Evolutionary conservation across 305 asterid species (phyloP).

Genomic region (Fraxinus floribunda): DNA sequence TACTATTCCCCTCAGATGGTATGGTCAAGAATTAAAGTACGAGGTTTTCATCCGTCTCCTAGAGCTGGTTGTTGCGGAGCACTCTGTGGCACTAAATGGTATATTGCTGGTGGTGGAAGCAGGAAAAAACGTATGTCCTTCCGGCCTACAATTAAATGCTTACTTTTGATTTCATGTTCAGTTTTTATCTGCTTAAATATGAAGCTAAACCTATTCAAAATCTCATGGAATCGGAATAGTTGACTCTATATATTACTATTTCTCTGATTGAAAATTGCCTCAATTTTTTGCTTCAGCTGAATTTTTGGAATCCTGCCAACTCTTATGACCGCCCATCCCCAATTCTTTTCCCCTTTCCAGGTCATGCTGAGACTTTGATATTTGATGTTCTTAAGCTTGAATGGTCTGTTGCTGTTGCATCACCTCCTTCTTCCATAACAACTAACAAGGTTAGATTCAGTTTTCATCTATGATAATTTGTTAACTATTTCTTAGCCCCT

Average conservation of each 20-base stretch:
- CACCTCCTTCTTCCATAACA: constrained; percentile 78
- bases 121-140: constrained; percentile 75
- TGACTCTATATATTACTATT: neutral
- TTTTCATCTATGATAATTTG: constrained; percentile 19
- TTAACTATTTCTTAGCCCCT: constrained; percentile 1
- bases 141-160: neutral
- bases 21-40: constrained; percentile 83
- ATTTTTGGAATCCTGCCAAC: constrained; percentile 14
- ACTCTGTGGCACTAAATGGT: constrained; percentile 91
- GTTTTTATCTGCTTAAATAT: neutral
- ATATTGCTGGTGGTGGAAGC: constrained; percentile 97
- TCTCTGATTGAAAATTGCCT: constrained; percentile 5
- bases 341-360: constrained; percentile 39
- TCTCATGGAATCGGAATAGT: neutral
- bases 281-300: neutral
- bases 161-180: constrained; percentile 1
- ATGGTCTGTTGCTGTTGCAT: constrained; percentile 83
- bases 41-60: constrained; percentile 96
- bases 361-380: constrained; percentile 75
- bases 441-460: constrained; percentile 66
- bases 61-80: constrained; percentile 99
- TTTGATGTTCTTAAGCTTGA: constrained; percentile 85
- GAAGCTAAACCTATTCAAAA: constrained; percentile 18
- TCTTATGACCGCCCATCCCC: constrained; percentile 5
- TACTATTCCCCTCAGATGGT: constrained; percentile 66